A percentile compares a stretch with the other conserved stretches of the same genome.
Evolutionary conservation across 2,329 filamentous ascomycete species (phyloP).

Genomic region (Hypoxylon sp.): DNA sequence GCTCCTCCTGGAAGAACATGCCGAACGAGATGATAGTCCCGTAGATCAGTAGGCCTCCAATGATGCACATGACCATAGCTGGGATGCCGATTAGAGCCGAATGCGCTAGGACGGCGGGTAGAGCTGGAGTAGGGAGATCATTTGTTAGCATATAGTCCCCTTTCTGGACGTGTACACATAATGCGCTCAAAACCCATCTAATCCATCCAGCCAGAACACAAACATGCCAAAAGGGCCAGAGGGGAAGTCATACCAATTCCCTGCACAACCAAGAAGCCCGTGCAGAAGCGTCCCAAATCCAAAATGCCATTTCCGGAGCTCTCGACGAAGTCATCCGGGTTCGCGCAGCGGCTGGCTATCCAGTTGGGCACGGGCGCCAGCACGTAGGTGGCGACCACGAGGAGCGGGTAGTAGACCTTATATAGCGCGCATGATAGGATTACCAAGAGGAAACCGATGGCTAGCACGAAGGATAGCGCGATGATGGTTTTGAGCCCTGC

Average conservation of each 20-base stretch:
- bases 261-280: conserved; percentile 97
- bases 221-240: not conserved
- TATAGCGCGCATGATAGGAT: conserved; percentile 97
- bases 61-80: conserved; percentile 95
- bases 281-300: conserved; percentile 93
- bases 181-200: conserved; percentile 16
- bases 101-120: conserved; percentile 90
- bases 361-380: conserved; percentile 96
- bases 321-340: conserved; percentile 95
- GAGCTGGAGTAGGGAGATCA: conserved; percentile 67
- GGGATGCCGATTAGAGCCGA: conserved; percentile 84
- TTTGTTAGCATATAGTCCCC: conserved; percentile 5
- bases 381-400: conserved; percentile 96
- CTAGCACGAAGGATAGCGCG: conserved; percentile 97
- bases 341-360: conserved; percentile 89
- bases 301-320: conserved; percentile 87
- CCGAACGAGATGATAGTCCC: conserved; percentile 98
- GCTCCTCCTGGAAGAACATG: conserved; percentile 98
- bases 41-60: conserved; percentile 95
- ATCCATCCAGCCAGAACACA: not conserved
- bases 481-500: conserved; percentile 99
- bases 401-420: conserved; percentile 92
- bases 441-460: conserved; percentile 97
- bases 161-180: conserved; percentile 6
- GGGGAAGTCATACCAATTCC: conserved; percentile 78